A percentile compares a stretch with the other conserved stretches of the same genome.
phyloP scores from a whole-genome alignment of 805 yeast species.

The Pichia membranifaciens region DNA sequence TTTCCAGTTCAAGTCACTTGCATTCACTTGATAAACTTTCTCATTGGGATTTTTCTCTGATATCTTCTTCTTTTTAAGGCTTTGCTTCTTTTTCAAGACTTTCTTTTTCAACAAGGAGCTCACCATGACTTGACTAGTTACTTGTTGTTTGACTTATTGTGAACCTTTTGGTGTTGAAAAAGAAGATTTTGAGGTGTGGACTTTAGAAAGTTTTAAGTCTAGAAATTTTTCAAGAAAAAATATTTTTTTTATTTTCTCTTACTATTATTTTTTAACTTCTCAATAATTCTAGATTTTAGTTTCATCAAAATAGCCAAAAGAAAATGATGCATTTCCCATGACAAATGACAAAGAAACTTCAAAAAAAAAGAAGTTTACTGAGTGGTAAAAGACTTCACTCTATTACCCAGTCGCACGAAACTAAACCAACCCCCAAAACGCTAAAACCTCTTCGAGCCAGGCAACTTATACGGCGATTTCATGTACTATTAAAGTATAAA shows the following conservation, averaged over 20 bases:
- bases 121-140: too few relatives aligned
- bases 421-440: conserved; percentile 30
- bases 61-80: conserved; percentile 5
- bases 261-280: too few relatives aligned
- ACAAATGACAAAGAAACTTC: conserved; percentile 5
- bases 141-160: too few relatives aligned
- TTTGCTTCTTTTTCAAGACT: conserved; percentile 16
- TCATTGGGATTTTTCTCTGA: conserved; percentile 3
- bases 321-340: too few relatives aligned
- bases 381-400: conserved; percentile 3
- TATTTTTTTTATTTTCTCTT: too few relatives aligned
- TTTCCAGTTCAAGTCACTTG: conserved; percentile 65
- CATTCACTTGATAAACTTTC: conserved; percentile 19
- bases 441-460: conserved; percentile 70
- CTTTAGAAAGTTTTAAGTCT: too few relatives aligned
- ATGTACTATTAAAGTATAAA: conserved; percentile 57
- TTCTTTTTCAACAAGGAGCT: conserved; percentile 14
- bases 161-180: not conserved
- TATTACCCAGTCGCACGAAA: not conserved
- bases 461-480: conserved; percentile 71
- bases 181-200: too few relatives aligned
- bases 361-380: conserved; percentile 23
- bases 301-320: too few relatives aligned
- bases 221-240: not conserved
- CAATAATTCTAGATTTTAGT: not conserved